phyloP scores from a whole-genome alignment of 805 yeast species.

The Metschnikowia santaceciliae region DNA sequence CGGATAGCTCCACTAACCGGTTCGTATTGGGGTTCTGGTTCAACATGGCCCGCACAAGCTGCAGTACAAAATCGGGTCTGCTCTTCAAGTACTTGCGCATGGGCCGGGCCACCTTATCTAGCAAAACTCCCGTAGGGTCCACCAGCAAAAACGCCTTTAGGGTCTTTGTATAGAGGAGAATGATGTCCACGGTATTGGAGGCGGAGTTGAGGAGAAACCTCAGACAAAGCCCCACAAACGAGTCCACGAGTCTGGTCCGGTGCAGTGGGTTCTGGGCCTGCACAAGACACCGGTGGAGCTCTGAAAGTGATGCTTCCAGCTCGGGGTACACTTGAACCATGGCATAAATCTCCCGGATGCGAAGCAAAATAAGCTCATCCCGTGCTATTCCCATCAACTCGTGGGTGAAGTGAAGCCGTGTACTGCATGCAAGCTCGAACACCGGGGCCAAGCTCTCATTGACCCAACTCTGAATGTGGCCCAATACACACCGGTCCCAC shows the following conservation, averaged over 20 bases:
- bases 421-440: slow-evolving; percentile 17
- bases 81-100: slow-evolving; percentile 68
- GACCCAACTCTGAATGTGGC: slow-evolving; percentile 35
- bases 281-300: slow-evolving; percentile 46
- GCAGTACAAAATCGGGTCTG: slow-evolving; percentile 67
- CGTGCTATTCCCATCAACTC: slow-evolving; percentile 36
- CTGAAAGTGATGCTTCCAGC: slow-evolving; percentile 51
- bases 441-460: slow-evolving; percentile 35
- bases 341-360: slow-evolving; percentile 57
- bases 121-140: slow-evolving; percentile 84
- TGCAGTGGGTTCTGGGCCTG: slow-evolving; percentile 32
- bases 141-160: slow-evolving; percentile 66
- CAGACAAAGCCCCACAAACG: slow-evolving; percentile 45
- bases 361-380: slow-evolving; percentile 39
- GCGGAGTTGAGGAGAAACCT: slow-evolving; percentile 69
- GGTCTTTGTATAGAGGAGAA: slow-evolving; percentile 64
- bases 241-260: slow-evolving; percentile 47
- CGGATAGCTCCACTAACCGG: slow-evolving; percentile 50
- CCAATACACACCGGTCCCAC: slow-evolving; percentile 39
- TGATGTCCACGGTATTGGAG: slow-evolving; percentile 67
- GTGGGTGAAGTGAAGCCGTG: slow-evolving; percentile 7
- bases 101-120: slow-evolving; percentile 75
- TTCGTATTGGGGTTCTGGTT: slow-evolving; percentile 37
- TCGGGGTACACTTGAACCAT: slow-evolving; percentile 53
- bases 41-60: slow-evolving; percentile 69